A percentile compares a stretch with the other conserved stretches of the same genome.
Evolutionary conservation across 148 eudicot species (phyloP).

Genomic region (Selenicereus undatus): DNA sequence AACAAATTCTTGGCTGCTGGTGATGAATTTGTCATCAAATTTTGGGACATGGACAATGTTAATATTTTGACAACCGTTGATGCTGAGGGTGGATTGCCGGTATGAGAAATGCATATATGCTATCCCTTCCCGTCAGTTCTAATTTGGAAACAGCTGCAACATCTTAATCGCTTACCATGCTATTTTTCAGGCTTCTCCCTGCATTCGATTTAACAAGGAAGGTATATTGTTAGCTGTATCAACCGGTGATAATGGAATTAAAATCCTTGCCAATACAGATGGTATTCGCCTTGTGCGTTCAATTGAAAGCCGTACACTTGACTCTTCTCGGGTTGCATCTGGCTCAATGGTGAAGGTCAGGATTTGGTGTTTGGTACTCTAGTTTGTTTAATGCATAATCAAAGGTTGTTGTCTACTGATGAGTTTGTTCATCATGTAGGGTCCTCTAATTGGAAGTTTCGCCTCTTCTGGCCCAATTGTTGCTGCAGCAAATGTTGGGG

Average conservation of each 20-base stretch:
- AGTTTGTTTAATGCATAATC: background rate
- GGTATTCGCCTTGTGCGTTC: conserved; percentile 40
- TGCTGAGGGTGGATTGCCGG: conserved; percentile 74
- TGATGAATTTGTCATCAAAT: conserved; percentile 54
- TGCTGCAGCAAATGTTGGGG: conserved; percentile 33
- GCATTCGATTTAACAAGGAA: conserved; percentile 54
- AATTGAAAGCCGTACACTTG: conserved; percentile 35
- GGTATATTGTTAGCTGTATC: conserved; percentile 60
- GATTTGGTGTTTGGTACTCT: background rate
- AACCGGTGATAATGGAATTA: conserved; percentile 57
- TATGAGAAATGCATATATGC: conserved; percentile 25
- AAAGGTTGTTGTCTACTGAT: background rate
- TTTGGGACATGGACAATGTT: conserved; percentile 67
- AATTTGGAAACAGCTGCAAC: background rate
- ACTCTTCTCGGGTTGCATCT: conserved; percentile 33
- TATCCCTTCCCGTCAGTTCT: background rate
- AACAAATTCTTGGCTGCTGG: conserved; percentile 65
- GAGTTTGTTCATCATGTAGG: conserved; percentile 26
- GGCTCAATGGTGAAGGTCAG: conserved; percentile 35
- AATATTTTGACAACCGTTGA: conserved; percentile 41
- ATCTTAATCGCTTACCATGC: background rate
- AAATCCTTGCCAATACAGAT: conserved; percentile 52
- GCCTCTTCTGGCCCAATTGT: conserved; percentile 39
- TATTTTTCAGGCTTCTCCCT: conserved; percentile 52
- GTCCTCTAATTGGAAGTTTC: conserved; percentile 27